Base-by-base conservation (phyloP, 1,284 basidiomycete species). In the Leccinum subrobustum region DNA sequence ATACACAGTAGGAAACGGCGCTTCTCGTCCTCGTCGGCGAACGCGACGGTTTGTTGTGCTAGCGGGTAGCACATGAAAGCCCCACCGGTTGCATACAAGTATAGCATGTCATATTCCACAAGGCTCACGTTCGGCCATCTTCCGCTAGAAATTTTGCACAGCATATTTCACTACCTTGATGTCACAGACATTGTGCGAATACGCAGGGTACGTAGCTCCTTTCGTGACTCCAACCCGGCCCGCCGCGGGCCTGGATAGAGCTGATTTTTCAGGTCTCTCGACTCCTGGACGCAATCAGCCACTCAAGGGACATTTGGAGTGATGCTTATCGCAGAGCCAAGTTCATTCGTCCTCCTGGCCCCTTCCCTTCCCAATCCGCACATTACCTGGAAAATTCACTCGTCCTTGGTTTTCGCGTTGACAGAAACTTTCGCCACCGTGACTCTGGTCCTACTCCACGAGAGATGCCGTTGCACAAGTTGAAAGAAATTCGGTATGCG, bases 291-390 rank as follows among this genome's bases (percentile, higher is more conserved):
- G 42, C 7, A 4, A 20, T 58, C 1, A 60, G 44, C 39, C 57
- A 23, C 31, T 39, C 14, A 23, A 60, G 56, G 47, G 44, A 55
- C 14, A 16, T 70, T n/a, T 68, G 68, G 69, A 54, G 58, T 14
- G 31, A 59, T 6, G 60, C 48, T 4, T 69, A 70, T 55, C 63
- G 57, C 37, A 58, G 20, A 5, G 51, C 60, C 42, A 3, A 57
- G 2, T 68, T 68, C 9, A 35, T 69, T 59, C 52, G 39, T 29
- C 67, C 67, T 25, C 67, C 68, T 0, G 68, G 67, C 0, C 66
- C 68, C 4, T 67, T 67, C n/a, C 56, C 23, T 7, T 62, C 52
- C 3, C 66, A 67, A 12, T 63, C 65, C 5, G 51, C 51, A 11
- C 18, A 20, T 52, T 60, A 69, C 18, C 44, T 68, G 9, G 69